Percentiles rank a stretch among this genome's conserved stretches.
phyloP scores from a whole-genome alignment of 371 early-diverging fungal genomes.

The Apophysomyces variabilis region DNA sequence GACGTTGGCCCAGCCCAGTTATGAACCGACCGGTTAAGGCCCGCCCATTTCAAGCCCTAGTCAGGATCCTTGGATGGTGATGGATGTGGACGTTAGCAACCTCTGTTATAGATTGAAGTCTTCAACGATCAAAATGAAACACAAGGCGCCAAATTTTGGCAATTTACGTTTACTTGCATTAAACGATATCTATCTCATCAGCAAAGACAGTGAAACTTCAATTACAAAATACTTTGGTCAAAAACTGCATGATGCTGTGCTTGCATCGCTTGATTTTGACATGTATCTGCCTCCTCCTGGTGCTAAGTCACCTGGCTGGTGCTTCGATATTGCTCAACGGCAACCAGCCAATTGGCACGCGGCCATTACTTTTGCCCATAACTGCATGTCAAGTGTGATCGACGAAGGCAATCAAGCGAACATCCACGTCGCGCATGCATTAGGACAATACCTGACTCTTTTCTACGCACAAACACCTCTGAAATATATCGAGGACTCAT shows the following conservation, averaged over 20 bases:
- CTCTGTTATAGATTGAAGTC: background rate
- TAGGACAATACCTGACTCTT: background rate
- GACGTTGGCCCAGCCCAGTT: no score
- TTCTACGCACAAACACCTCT: background rate
- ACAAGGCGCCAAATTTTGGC: background rate
- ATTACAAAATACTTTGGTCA: background rate
- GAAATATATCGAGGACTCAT: background rate
- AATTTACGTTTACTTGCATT: background rate
- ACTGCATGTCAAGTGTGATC: background rate
- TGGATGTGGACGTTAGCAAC: background rate
- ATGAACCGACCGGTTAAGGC: no score
- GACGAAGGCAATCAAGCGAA: background rate
- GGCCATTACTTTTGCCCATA: background rate
- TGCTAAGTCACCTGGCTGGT: background rate
- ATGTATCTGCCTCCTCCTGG: background rate
- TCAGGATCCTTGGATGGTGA: background rate
- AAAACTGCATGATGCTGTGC: background rate
- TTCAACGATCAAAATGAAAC: background rate
- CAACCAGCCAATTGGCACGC: background rate
- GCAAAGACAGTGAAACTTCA: background rate
- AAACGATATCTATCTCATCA: slow-evolving; percentile 1
- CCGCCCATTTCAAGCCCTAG: no score
- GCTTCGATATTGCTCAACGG: background rate
- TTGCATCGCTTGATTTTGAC: slow-evolving; percentile 2
- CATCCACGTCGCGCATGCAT: background rate